phyloP scores from a whole-genome alignment of 2,329 filamentous ascomycete species.

The Cercospora sp. region DNA sequence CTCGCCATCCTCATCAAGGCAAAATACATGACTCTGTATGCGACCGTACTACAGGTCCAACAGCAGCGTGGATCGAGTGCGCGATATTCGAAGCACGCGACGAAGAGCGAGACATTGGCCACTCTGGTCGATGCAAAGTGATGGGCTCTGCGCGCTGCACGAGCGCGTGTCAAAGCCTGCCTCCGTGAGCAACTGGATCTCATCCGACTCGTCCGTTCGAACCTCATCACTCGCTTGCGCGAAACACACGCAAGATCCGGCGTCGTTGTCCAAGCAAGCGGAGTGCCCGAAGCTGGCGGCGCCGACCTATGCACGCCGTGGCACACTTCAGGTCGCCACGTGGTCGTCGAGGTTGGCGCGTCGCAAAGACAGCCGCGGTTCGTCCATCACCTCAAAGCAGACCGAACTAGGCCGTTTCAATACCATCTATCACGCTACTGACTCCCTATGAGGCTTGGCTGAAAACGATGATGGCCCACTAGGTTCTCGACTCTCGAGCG shows the following conservation, averaged over 20 bases:
- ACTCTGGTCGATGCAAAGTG: background rate
- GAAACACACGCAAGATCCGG: background rate
- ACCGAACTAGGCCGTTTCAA: background rate
- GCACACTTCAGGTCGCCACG: slow-evolving; percentile 1
- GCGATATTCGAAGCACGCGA: background rate
- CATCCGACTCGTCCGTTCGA: background rate
- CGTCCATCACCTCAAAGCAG: background rate
- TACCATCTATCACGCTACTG: background rate
- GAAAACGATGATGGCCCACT: background rate
- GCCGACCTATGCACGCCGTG: background rate
- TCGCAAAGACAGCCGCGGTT: slow-evolving; percentile 6
- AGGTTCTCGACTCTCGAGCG: slow-evolving; percentile 7
- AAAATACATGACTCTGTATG: background rate
- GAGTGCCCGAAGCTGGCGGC: background rate
- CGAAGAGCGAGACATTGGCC: background rate
- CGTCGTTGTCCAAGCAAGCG: background rate
- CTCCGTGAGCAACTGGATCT: background rate
- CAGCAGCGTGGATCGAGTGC: background rate
- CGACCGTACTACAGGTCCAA: background rate
- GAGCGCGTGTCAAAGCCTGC: background rate
- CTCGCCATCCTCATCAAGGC: background rate
- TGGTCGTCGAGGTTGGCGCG: slow-evolving; percentile 7
- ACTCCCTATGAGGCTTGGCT: slow-evolving; percentile 13
- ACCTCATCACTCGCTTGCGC: background rate
- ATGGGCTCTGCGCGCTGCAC: background rate